These are phyloP conservation scores for Psilocybe mexicana DNA, from an alignment of 1,284 basidiomycete species.

Conservation along the genomic window DNA sequence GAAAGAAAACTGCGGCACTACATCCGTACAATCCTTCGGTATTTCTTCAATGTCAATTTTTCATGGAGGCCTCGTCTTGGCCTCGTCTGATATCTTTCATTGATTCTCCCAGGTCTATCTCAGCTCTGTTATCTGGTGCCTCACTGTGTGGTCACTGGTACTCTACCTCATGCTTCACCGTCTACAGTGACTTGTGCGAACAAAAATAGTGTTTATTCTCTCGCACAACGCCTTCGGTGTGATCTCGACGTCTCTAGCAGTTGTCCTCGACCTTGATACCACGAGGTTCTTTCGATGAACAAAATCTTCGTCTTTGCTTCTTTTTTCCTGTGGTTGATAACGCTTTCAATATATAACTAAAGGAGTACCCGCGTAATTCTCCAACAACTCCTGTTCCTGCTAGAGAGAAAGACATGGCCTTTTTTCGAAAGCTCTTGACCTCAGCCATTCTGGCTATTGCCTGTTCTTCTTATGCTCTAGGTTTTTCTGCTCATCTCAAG, in stretches of 20 bases:
- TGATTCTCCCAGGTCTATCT: neutral
- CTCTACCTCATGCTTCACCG: slow-evolving; percentile 5
- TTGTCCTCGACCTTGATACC: neutral
- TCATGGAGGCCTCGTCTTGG: neutral
- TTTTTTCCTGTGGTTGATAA: neutral
- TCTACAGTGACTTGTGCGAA: slow-evolving; percentile 2
- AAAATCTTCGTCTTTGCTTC: neutral
- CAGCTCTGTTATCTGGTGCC: neutral
- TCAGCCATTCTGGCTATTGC: slow-evolving; percentile 2
- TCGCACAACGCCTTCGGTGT: neutral
- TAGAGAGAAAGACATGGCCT: neutral
- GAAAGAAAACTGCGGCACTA: neutral
- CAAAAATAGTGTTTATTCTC: slow-evolving; percentile 5
- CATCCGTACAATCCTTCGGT: neutral
- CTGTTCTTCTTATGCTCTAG: neutral
- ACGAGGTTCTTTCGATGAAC: neutral
- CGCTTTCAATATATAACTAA: neutral
- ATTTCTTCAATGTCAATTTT: neutral
- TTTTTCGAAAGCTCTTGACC: slow-evolving; percentile 1
- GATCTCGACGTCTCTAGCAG: neutral
- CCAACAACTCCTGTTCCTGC: neutral
- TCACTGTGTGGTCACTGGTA: neutral
- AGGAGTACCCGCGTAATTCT: neutral
- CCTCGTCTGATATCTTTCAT: neutral
- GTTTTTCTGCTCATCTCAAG: neutral